These are phyloP conservation scores for Cyberlindnera bimundalis DNA, from an alignment of 805 yeast species.

Conservation along the genomic window DNA sequence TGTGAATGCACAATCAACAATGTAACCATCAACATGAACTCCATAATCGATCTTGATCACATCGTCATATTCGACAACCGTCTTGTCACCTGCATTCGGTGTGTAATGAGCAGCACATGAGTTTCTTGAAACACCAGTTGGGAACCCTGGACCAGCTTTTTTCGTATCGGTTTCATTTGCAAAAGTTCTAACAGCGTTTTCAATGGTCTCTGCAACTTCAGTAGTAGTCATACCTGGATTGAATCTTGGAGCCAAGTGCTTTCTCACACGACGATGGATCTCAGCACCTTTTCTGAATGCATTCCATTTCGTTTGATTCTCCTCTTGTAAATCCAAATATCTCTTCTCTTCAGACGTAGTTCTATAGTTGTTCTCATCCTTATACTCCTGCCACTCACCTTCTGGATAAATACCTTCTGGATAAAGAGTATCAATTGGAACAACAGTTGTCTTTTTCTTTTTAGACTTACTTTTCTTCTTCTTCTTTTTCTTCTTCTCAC, in stretches of 20 bases:
- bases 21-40: conserved; percentile 91
- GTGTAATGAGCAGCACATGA: conserved; percentile 98
- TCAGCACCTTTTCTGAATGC: conserved; percentile 96
- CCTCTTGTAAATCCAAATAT: conserved; percentile 61
- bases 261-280: conserved; percentile 87
- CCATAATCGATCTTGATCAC: conserved; percentile 97
- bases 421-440: conserved; percentile 62
- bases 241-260: conserved; percentile 66
- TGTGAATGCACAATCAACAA: conserved; percentile 94
- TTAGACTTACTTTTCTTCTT: conserved; percentile 59
- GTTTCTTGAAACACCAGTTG: conserved; percentile 93
- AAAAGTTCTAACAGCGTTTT: conserved; percentile 74
- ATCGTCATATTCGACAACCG: conserved; percentile 77
- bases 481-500: conserved; percentile 33
- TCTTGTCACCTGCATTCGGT: conserved; percentile 91
- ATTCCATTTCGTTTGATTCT: conserved; percentile 56
- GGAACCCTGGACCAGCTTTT: conserved; percentile 92
- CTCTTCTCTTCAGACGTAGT: conserved; percentile 85
- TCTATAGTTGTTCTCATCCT: conserved; percentile 60
- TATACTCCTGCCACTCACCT: conserved; percentile 83
- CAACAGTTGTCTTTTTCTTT: conserved; percentile 51
- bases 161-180: conserved; percentile 58
- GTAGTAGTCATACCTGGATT: conserved; percentile 91
- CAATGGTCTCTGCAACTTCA: conserved; percentile 87
- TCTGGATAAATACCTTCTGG: conserved; percentile 77